Evolutionary conservation across 305 asterid genomes (phyloP).

Genomic region (Salvia sclarea): DNA sequence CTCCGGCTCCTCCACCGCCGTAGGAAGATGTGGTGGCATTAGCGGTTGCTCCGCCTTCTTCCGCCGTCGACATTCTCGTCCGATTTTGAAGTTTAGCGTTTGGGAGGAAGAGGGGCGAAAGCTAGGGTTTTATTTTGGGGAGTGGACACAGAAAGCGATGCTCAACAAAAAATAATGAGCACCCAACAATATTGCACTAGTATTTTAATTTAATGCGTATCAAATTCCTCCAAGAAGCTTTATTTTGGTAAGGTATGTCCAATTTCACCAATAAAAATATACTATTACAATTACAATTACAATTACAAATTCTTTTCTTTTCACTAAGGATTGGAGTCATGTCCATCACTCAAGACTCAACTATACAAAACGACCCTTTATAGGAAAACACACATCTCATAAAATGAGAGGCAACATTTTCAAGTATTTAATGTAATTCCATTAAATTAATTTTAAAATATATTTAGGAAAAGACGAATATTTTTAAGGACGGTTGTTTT

Average conservation of each 20-base stretch:
- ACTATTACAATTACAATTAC: no score
- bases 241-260: neutral
- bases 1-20: conserved; percentile 70
- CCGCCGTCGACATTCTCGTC: conserved; percentile 58
- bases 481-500: no score
- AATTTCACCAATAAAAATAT: neutral
- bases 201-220: neutral
- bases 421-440: no score
- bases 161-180: conserved; percentile 3
- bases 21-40: conserved; percentile 38
- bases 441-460: no score
- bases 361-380: no score
- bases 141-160: conserved; percentile 38
- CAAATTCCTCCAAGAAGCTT: neutral
- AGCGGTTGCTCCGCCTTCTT: conserved; percentile 55
- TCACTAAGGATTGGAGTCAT: no score
- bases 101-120: conserved; percentile 31
- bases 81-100: conserved; percentile 33
- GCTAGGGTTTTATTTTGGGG: conserved; percentile 46
- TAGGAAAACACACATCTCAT: no score
- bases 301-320: no score
- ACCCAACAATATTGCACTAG: conserved; percentile 4
- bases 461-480: no score
- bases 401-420: no score
- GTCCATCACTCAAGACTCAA: no score